Evolutionary conservation across 2,329 filamentous ascomycete species (phyloP).

Genomic region (Aspergillus fructus): DNA sequence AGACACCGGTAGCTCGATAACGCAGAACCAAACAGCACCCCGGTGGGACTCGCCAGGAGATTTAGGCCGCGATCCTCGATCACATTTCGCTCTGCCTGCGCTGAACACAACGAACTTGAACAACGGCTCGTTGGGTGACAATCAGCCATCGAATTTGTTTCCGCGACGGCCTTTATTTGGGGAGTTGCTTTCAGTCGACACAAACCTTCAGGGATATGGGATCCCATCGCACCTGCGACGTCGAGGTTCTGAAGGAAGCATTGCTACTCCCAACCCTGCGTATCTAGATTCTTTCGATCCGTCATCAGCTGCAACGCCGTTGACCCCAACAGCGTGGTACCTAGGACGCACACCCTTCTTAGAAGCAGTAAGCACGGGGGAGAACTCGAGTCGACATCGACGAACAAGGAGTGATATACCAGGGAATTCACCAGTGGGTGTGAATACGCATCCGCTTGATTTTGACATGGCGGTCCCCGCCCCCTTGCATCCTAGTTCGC

Average conservation of each 20-base stretch:
- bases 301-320: slow-evolving; percentile 54
- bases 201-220: slow-evolving; percentile 55
- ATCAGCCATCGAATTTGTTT: slow-evolving; percentile 28
- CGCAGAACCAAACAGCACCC: slow-evolving; percentile 13
- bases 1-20: slow-evolving; percentile 20
- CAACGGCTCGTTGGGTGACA: slow-evolving; percentile 2
- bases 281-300: slow-evolving; percentile 39
- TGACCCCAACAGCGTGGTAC: slow-evolving; percentile 69
- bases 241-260: slow-evolving; percentile 70
- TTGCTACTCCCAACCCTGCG: slow-evolving; percentile 53
- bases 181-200: slow-evolving; percentile 65
- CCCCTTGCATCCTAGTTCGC: slow-evolving; percentile 30
- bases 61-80: slow-evolving; percentile 7
- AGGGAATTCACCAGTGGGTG: slow-evolving; percentile 29
- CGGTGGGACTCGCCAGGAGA: slow-evolving; percentile 21
- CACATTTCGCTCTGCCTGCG: slow-evolving; percentile 5
- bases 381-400: slow-evolving; percentile 32
- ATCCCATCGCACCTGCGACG: slow-evolving; percentile 57
- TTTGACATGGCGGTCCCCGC: slow-evolving; percentile 35
- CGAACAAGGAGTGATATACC: slow-evolving; percentile 59
- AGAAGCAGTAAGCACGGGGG: slow-evolving; percentile 37
- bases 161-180: slow-evolving; percentile 67
- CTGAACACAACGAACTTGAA: slow-evolving; percentile 8
- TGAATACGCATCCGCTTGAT: slow-evolving; percentile 29
- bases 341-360: slow-evolving; percentile 46